Evolutionary conservation across 2,329 filamentous ascomycete genomes (phyloP), one percentile per base, ranked within the genome.

Genomic region (Akanthomyces uredinophilus): DNA sequence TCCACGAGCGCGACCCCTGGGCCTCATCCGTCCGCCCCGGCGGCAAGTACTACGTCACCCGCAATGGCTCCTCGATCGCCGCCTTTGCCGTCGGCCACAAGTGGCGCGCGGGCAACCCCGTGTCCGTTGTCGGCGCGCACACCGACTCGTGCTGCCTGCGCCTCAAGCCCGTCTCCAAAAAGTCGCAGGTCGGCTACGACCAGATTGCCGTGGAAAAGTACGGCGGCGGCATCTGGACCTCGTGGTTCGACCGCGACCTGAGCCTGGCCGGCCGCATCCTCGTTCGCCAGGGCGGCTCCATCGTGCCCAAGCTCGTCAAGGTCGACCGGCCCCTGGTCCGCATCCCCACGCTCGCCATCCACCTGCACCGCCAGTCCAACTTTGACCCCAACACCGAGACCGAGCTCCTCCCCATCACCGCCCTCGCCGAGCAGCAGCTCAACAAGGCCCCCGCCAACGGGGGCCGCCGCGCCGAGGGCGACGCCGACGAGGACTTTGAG

Each of bases 341-440:
- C 57, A 94, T 99, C 64, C 95, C 95, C 1, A 96, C 92, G 4
- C 81, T 99, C 66, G 95, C 95, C 39, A 96, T 98, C 67, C 95
- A 99, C 76, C 85, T 99, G 63, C 89, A 97, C 71, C 89, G 94
- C 61, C 87, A 91, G 69, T 83, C 90, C 69, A 91, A 83, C 65
- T 99, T 99, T 71, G 83, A 91, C 61, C 96, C 96, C 72, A 99
- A 98, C 82, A 98, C 97, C 80, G 95, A 99, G 80, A 92, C 89
- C 27, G 94, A 99, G 75, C 79, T 99, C 27, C 96, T 96, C 71
- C 95, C 95, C 5, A 97, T 99, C 70, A 87, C 90, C 24, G 95
- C 95, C 6, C 82, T 99, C 60, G 89, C 91, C 2, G 87, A 90
- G 57, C 91, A 92, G 2, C 93, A 97, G 78, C 83, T 99, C 63